Evolutionary conservation across 2,329 filamentous ascomycete genomes (phyloP), one percentile per base, ranked within the genome.

Genomic region (Fusarium sp.): DNA sequence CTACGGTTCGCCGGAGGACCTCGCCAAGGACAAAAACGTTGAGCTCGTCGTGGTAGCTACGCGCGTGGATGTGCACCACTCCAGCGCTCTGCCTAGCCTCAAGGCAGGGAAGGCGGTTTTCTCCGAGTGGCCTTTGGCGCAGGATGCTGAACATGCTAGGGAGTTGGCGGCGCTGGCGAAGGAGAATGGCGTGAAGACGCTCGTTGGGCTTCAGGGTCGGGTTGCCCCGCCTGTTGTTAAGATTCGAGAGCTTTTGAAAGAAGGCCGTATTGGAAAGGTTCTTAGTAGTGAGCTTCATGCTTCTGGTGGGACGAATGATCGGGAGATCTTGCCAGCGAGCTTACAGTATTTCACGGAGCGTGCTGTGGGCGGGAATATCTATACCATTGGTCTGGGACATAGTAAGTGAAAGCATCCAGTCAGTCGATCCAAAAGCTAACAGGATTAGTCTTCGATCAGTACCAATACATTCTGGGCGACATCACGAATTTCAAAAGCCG

Each of bases 71-170:
- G 79, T 79, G 1, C 87, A 89, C 62, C 78, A 81, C 43, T 56
- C 75, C 3, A 81, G 80, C 3, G 76, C 81, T 1, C 75, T 79
- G 12, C 83, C 86, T 0, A 83, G 81, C 17, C 64, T 88, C 2
- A 76, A 77, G 15, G 83, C 84, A 0, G 86, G 86, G 0, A 88
- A 88, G 71, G 69, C 76, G 0, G 79, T 85, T 0, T 89, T 78
- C 56, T 79, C 87, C 0, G 87, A 89, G 75, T 89, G 87, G 85
- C 87, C 86, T 7, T 76, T 89, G 1, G 84, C 83, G 0, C 75
- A 82, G 15, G 80, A 83, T 52, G 72, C 75, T 1, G 56, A 69
- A 3, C 75, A 80, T 2, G 83, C 81, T 0, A 67, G 71, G 17
- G 81, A 83, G 42, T 74, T 89, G 55, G 76, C 76, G 71, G 71